phyloP scores from a whole-genome alignment of 176 grass and related monocot genomes.

The Carex parvula region DNA sequence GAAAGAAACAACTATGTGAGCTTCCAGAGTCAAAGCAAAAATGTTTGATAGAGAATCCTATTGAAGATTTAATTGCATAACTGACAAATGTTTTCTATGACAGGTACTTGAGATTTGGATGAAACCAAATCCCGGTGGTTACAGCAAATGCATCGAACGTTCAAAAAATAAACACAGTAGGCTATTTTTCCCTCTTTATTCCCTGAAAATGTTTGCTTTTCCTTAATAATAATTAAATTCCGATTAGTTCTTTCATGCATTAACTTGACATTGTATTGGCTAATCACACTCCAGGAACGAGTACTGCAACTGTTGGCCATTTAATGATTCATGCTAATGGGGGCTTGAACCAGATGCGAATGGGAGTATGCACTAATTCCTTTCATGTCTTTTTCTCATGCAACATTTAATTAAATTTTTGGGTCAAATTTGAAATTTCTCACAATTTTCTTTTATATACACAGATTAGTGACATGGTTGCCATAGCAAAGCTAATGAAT shows the following conservation, averaged over 20 bases:
- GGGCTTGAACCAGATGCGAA: constrained; percentile 94
- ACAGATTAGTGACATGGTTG: constrained; percentile 99
- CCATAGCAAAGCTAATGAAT: constrained; percentile 85
- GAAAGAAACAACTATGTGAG: not conserved
- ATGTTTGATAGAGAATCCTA: not conserved
- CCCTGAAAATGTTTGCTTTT: not conserved
- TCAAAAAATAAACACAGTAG: constrained; percentile 19
- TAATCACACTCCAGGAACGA: not conserved
- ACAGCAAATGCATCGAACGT: constrained; percentile 16
- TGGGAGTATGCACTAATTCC: constrained; percentile 50
- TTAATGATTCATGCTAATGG: constrained; percentile 57
- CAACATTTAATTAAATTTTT: constrained; percentile 21
- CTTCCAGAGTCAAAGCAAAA: not conserved
- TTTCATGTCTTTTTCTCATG: not conserved
- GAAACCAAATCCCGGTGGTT: constrained; percentile 11
- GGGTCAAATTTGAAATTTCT: constrained; percentile 23
- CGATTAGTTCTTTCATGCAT: not conserved
- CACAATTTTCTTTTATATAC: constrained; percentile 35
- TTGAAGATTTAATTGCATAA: not conserved
- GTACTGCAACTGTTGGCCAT: constrained; percentile 10
- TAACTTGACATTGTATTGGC: not conserved
- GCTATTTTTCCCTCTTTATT: not conserved
- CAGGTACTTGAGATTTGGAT: constrained; percentile 28
- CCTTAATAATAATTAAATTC: not conserved
- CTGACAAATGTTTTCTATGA: not conserved